Conservation (phyloP, 441 rosid genomes). For the Flueggea neowawraea region DNA sequence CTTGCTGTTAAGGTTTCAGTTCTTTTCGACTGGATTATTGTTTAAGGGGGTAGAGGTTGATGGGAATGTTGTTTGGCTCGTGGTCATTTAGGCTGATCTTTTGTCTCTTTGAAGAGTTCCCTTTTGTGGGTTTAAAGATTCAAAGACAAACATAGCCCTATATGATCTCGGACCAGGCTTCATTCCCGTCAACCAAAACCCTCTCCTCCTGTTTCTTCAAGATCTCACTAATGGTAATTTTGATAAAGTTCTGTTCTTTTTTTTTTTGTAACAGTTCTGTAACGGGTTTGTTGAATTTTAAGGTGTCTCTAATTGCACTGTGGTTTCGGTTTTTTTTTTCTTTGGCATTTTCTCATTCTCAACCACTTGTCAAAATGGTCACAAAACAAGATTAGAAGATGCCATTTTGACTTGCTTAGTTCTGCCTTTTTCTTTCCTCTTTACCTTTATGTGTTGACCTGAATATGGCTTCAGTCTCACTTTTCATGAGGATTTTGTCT, state of each 20-base stretch:
- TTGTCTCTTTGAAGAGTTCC: slow-evolving; percentile 8
- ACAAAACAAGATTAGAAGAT: neutral
- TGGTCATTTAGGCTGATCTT: slow-evolving; percentile 29
- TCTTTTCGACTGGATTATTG: neutral
- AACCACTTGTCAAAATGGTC: no score
- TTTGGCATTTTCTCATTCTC: no score
- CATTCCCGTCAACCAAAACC: slow-evolving; percentile 49
- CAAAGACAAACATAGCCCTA: slow-evolving; percentile 15
- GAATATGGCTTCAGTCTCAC: no score
- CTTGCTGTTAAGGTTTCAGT: neutral
- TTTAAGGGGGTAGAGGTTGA: slow-evolving; percentile 32
- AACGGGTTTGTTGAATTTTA: no score
- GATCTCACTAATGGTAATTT: neutral
- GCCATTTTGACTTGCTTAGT: no score
- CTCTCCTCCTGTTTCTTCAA: slow-evolving; percentile 8
- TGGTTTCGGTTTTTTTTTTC: no score
- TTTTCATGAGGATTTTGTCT: no score
- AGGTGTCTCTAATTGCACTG: no score
- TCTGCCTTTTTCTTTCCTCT: no score
- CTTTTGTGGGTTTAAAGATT: neutral
- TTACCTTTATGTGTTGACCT: no score
- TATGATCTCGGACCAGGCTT: slow-evolving; percentile 64
- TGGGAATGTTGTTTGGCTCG: slow-evolving; percentile 68
- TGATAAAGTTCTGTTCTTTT: neutral
- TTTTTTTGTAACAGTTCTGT: no score